Evolutionary conservation across 768 basidiomycete species (phyloP), one percentile per base, ranked within the genome.

Genomic region (Phylloporus arenicola): DNA sequence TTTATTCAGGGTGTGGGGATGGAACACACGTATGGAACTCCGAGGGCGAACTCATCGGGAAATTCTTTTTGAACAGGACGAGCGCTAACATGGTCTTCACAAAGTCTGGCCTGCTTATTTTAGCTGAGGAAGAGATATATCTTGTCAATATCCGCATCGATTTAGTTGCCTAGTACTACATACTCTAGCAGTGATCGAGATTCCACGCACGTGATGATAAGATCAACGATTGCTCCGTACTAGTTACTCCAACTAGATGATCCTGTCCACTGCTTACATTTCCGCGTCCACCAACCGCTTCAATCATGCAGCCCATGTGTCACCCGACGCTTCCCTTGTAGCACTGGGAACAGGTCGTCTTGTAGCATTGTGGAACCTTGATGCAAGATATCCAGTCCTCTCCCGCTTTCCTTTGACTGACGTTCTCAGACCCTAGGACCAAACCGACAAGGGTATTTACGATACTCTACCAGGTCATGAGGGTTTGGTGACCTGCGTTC

Each of bases 381-480:
- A 71, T 45, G 83, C 80, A 44, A 59, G 76, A 65, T 13, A 25
- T 10, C 43, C 48, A 31, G 42, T 22, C 25, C 50, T 42, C 27
- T 11, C 25, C 13, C 25, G 5, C 12, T 9, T 43, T 35, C 9
- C 29, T 20, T 34, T 35, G 12, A 39, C 34, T 59, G 39, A 56
- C 37, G 20, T 17, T 31, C 30, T 45, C 27, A 41, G 54, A 20
- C 56, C 29, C 13, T 55, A 88, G 84, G 73, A 76, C 50, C 57
- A 63, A 14, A 47, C 57, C 11, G 79, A 81, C 56, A 64, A 63
- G 40, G 85, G 88, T 1, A 75, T 94, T 25, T 70, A 71, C 17
- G 69, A 76, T 48, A 94, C 91, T 1, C 74, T 97, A 6, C 78
- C 83, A 1, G 91, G 84, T 4, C 92, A 94, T 60, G 68, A 79